phyloP scores from a whole-genome alignment of 164 flowering plant genomes.

The Litsea cubeba region DNA sequence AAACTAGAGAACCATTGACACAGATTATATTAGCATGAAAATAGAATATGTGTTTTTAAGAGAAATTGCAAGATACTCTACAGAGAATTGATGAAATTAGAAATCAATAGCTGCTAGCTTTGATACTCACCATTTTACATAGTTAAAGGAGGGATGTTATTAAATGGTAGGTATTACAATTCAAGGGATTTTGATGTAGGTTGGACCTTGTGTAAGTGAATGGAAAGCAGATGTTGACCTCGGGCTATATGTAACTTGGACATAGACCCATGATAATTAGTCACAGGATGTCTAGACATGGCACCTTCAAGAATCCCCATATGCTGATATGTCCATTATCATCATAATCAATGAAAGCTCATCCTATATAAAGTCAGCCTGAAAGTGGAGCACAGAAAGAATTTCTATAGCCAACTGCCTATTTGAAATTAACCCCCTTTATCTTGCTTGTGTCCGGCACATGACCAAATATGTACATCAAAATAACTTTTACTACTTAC shows the following conservation, averaged over 20 bases:
- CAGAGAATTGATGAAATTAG: not conserved
- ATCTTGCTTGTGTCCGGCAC: no score
- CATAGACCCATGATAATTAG: not conserved
- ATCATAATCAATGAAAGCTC: no score
- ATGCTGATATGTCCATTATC: no score
- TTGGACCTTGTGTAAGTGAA: not conserved
- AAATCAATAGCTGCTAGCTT: not conserved
- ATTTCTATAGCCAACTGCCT: not conserved
- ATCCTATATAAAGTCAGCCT: not conserved
- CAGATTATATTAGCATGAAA: not conserved
- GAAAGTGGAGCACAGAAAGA: not conserved
- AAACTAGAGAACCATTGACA: slow-evolving; percentile 45
- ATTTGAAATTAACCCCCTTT: not conserved
- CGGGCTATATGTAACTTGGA: not conserved
- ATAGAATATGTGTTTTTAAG: not conserved
- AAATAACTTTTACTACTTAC: no score
- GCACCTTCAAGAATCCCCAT: no score
- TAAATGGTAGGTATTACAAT: not conserved
- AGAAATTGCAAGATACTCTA: not conserved
- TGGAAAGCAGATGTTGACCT: not conserved
- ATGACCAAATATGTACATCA: no score
- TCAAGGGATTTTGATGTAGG: not conserved
- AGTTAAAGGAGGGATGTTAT: not conserved
- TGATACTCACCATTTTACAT: not conserved
- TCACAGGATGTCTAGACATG: not conserved